Evolutionary conservation across 78 protist genomes (phyloP).

Genomic region (Monocercomonoides exilis): DNA sequence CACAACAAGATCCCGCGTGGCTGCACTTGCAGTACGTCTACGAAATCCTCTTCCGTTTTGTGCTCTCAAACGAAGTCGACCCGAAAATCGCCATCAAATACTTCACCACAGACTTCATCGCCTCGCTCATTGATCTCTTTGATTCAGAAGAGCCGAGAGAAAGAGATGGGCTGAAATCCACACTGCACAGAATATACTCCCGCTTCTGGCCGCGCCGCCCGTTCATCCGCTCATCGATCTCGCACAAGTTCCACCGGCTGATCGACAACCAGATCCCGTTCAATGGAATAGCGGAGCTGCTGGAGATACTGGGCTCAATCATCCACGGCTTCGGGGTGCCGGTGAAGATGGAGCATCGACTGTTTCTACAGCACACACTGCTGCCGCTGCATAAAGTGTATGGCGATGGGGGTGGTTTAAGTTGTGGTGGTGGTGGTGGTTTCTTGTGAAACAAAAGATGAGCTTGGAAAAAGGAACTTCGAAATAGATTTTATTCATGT

Average conservation of each 20-base stretch:
- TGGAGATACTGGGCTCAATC: not conserved
- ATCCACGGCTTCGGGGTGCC: not conserved
- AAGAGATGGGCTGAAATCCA: not conserved
- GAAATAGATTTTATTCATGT: too few species aligned
- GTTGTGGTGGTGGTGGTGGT: too few species aligned
- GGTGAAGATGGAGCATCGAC: not conserved
- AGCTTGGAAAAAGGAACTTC: too few species aligned
- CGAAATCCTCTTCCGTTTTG: not conserved
- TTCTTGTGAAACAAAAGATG: too few species aligned
- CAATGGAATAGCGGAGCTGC: not conserved
- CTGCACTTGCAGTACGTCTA: not conserved
- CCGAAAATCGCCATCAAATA: not conserved
- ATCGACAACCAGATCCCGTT: not conserved
- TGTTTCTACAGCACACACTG: not conserved
- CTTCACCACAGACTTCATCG: not conserved
- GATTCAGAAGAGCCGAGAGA: not conserved
- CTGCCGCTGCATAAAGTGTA: not conserved
- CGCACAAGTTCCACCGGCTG: not conserved
- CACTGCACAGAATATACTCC: not conserved
- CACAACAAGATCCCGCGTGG: not conserved
- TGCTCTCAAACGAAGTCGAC: not conserved
- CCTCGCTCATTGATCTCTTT: not conserved
- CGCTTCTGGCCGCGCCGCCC: not conserved
- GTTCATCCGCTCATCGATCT: not conserved
- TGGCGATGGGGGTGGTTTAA: too few species aligned